phyloP scores from a whole-genome alignment of 305 asterid species.

The Coffea humblotiana region DNA sequence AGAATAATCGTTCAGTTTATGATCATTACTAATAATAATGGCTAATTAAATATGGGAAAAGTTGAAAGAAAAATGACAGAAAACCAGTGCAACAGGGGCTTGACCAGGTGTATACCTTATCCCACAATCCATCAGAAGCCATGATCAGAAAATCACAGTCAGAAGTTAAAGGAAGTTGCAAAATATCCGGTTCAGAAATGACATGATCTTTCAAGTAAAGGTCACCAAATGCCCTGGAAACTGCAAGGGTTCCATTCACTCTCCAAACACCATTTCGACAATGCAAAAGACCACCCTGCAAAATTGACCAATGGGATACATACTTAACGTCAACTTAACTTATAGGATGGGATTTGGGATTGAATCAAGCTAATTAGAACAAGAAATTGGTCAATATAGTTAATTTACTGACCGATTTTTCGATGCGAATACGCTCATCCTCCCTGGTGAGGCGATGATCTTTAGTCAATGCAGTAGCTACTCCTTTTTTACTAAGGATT shows the following conservation, averaged over 20 bases:
- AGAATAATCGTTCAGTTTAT: background rate
- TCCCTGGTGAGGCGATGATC: constrained; percentile 46
- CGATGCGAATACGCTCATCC: constrained; percentile 45
- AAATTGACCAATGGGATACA: background rate
- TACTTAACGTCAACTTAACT: background rate
- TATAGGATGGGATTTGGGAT: background rate
- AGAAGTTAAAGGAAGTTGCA: constrained; percentile 32
- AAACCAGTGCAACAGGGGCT: no score
- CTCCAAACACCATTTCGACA: constrained; percentile 46
- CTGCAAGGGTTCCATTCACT: constrained; percentile 51
- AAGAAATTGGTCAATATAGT: no score
- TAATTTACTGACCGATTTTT: constrained; percentile 31
- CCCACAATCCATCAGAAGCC: constrained; percentile 63
- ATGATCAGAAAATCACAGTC: constrained; percentile 45
- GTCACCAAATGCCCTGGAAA: constrained; percentile 54
- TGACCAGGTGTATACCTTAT: constrained; percentile 29
- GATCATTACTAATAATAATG: background rate
- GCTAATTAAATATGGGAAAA: background rate
- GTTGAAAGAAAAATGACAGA: no score
- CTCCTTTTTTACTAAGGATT: constrained; percentile 41
- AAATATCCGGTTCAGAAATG: constrained; percentile 47
- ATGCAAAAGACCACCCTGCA: constrained; percentile 45
- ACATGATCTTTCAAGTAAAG: constrained; percentile 45
- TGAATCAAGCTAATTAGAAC: no score
- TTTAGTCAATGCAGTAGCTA: constrained; percentile 37